These are phyloP conservation scores for Cryptococcus hybrid DNA, from an alignment of 1,284 basidiomycete species.

Conservation along the genomic window DNA sequence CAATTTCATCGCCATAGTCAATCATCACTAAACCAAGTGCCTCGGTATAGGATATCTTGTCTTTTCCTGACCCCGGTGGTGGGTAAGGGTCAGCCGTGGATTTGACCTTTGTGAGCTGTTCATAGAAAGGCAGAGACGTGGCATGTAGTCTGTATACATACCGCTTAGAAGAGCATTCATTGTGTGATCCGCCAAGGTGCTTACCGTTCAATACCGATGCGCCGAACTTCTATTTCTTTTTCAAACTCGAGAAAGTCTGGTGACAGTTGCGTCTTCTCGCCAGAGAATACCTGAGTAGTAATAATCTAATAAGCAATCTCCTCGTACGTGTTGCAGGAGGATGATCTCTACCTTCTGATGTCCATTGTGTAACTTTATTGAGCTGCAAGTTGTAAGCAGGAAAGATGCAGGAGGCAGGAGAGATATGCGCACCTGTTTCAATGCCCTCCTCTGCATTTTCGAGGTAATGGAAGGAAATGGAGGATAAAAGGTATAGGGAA, in stretches of 20 bases:
- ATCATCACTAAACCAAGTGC: conserved; percentile 82
- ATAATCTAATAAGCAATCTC: neutral
- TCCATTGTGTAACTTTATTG: conserved; percentile 50
- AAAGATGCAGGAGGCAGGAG: too few relatives aligned
- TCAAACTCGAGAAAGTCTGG: conserved; percentile 67
- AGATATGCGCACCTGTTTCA: conserved; percentile 39
- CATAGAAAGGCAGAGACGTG: conserved; percentile 43
- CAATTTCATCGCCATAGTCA: conserved; percentile 74
- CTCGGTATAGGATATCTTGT: conserved; percentile 62
- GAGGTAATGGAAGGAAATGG: neutral
- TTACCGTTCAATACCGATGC: conserved; percentile 63
- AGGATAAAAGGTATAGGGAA: neutral
- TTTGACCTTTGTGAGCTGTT: conserved; percentile 43
- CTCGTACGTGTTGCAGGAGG: neutral
- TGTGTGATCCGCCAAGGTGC: conserved; percentile 24
- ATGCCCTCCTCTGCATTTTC: conserved; percentile 45
- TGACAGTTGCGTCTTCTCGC: conserved; percentile 61
- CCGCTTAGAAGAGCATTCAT: neutral
- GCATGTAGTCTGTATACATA: conserved; percentile 38
- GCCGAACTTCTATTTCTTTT: conserved; percentile 65
- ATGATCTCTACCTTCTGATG: conserved; percentile 38
- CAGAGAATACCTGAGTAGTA: conserved; percentile 58
- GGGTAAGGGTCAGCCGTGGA: conserved; percentile 45
- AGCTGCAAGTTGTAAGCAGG: conserved; percentile 19
- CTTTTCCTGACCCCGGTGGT: conserved; percentile 37